Evolutionary conservation across 2,329 filamentous ascomycete genomes (phyloP).

Genomic region (Colletotrichum tabaci): DNA sequence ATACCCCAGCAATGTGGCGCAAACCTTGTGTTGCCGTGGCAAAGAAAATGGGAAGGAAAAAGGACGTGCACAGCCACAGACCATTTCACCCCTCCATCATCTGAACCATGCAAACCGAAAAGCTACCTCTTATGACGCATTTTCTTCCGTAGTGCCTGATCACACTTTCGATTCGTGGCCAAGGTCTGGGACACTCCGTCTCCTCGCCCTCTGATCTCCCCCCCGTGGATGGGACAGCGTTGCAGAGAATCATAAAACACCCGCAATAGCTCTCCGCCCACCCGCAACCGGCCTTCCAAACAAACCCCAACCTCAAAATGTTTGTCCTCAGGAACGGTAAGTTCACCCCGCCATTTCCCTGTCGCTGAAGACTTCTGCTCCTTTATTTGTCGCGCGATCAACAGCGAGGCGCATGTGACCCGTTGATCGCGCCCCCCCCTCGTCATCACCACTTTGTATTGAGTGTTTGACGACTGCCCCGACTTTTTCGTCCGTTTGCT

Average conservation of each 20-base stretch:
- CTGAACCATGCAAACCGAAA: constrained; percentile 29
- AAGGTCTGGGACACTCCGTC: constrained; percentile 32
- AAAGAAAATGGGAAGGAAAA: constrained; percentile 33
- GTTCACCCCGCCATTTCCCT: constrained; percentile 44
- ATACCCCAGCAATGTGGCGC: constrained; percentile 32
- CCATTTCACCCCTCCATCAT: constrained; percentile 40
- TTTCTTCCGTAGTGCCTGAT: constrained; percentile 40
- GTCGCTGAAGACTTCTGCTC: neutral
- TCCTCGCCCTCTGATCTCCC: constrained; percentile 24
- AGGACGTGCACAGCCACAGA: constrained; percentile 47
- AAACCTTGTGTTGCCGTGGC: constrained; percentile 37
- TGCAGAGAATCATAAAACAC: constrained; percentile 34
- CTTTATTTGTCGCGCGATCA: neutral
- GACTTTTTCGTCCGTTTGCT: neutral
- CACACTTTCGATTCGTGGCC: constrained; percentile 35
- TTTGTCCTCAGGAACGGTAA: constrained; percentile 58
- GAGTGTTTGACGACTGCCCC: constrained; percentile 19
- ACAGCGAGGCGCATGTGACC: constrained; percentile 6
- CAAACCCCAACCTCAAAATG: constrained; percentile 49
- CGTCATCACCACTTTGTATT: constrained; percentile 12
- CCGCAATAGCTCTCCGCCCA: constrained; percentile 22
- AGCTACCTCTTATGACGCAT: constrained; percentile 50
- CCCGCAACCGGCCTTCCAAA: constrained; percentile 26
- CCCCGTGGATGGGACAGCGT: constrained; percentile 30
- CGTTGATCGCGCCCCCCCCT: constrained; percentile 15